A percentile compares a stretch with the other conserved stretches of the same genome.
Evolutionary conservation across 306 rosid species (phyloP).

Genomic region (Cyamopsis tetragonoloba): DNA sequence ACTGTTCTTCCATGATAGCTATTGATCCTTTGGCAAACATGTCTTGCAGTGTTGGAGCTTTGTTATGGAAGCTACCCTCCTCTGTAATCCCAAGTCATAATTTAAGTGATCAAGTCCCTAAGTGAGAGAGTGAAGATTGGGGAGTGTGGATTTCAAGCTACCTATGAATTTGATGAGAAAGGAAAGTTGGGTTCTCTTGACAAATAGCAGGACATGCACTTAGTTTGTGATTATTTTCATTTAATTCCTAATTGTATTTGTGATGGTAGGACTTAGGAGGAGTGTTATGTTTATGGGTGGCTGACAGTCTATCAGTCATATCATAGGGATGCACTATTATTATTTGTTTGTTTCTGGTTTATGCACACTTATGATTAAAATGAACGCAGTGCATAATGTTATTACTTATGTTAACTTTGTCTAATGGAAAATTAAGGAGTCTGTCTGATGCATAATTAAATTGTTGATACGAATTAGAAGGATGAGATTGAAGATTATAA

Average conservation of each 20-base stretch:
- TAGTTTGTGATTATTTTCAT: too few relatives aligned
- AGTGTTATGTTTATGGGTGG: slow-evolving; percentile 14
- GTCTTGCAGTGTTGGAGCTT: slow-evolving; percentile 52
- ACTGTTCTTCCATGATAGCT: slow-evolving; percentile 43
- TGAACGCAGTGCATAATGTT: background rate
- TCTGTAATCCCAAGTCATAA: background rate
- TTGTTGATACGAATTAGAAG: too few relatives aligned
- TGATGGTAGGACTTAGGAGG: too few relatives aligned
- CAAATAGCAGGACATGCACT: slow-evolving; percentile 6
- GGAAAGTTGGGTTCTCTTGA: background rate
- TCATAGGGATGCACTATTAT: slow-evolving; percentile 12
- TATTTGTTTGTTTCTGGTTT: background rate
- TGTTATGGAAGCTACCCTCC: slow-evolving; percentile 48
- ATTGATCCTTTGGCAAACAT: slow-evolving; percentile 49
- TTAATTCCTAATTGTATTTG: too few relatives aligned
- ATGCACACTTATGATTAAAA: slow-evolving; percentile 2
- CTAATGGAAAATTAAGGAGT: too few relatives aligned
- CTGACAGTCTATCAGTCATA: slow-evolving; percentile 16
- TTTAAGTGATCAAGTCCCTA: background rate
- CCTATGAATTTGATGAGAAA: slow-evolving; percentile 36
- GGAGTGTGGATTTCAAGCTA: slow-evolving; percentile 10
- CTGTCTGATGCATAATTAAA: too few relatives aligned
- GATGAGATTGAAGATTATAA: too few relatives aligned
- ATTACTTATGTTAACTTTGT: too few relatives aligned
- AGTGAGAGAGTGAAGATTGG: slow-evolving; percentile 29